Evolutionary conservation across 768 basidiomycete genomes (phyloP).

Genomic region (Sarcodon sp.): DNA sequence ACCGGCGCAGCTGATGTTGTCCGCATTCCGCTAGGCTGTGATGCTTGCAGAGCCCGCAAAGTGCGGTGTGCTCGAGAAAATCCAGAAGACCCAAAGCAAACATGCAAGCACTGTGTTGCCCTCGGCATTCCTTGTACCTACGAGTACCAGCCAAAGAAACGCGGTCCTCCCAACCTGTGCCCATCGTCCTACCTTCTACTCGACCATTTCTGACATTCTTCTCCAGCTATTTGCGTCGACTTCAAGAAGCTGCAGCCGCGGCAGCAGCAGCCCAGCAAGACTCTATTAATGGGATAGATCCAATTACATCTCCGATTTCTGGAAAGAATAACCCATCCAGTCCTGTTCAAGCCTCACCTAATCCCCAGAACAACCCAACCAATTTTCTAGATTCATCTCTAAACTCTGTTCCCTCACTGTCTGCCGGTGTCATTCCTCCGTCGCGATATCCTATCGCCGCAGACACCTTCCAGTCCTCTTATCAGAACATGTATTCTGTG

Average conservation of each 20-base stretch:
- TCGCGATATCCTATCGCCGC: slow-evolving; percentile 62
- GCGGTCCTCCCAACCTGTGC: slow-evolving; percentile 87
- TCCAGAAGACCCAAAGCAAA: slow-evolving; percentile 60
- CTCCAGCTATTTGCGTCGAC: slow-evolving; percentile 58
- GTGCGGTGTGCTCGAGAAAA: slow-evolving; percentile 77
- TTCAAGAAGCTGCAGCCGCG: slow-evolving; percentile 62
- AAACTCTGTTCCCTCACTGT: slow-evolving; percentile 18
- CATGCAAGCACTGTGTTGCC: slow-evolving; percentile 80
- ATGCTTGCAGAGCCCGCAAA: slow-evolving; percentile 79
- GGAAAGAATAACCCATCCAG: slow-evolving; percentile 21
- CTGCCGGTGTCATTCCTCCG: slow-evolving; percentile 39
- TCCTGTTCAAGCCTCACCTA: slow-evolving; percentile 26
- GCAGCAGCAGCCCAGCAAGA: slow-evolving; percentile 35
- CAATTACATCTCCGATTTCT: slow-evolving; percentile 29
- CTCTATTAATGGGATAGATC: slow-evolving; percentile 10
- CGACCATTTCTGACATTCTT: neutral
- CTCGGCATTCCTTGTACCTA: slow-evolving; percentile 82
- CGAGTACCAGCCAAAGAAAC: slow-evolving; percentile 88
- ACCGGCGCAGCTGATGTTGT: slow-evolving; percentile 13
- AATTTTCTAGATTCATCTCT: slow-evolving; percentile 41
- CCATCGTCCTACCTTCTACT: slow-evolving; percentile 11
- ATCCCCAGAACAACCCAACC: slow-evolving; percentile 15
- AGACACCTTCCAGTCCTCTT: slow-evolving; percentile 52
- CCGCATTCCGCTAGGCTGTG: slow-evolving; percentile 44
- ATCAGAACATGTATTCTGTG: slow-evolving; percentile 16